Evolutionary conservation across 768 basidiomycete genomes (phyloP).

Genomic region (Boletus rufocinnamomeus): DNA sequence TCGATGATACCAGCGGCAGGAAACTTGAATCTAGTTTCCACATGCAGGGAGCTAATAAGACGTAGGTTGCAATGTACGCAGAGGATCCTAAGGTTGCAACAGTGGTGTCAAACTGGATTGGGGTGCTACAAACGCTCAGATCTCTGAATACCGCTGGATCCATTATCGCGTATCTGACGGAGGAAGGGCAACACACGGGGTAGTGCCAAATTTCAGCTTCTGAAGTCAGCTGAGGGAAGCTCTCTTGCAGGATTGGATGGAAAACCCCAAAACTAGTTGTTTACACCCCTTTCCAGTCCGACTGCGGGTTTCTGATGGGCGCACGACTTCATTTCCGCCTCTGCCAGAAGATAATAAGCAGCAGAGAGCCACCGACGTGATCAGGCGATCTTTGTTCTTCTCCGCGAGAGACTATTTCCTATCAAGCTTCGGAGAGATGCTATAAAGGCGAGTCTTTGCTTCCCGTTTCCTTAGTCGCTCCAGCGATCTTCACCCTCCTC

Average conservation of each 20-base stretch:
- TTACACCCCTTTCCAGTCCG: background rate
- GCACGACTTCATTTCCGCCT: background rate
- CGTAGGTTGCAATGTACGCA: background rate
- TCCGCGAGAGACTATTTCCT: background rate
- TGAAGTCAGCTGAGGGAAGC: background rate
- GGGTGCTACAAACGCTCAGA: background rate
- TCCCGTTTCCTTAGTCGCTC: background rate
- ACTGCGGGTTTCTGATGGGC: background rate
- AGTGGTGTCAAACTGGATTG: background rate
- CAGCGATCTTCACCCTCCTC: background rate
- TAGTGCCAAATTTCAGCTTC: background rate
- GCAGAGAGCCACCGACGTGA: background rate
- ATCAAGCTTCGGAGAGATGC: background rate
- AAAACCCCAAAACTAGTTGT: background rate
- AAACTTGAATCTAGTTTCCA: background rate
- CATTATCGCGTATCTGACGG: background rate
- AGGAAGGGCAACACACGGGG: background rate
- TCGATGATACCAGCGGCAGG: background rate
- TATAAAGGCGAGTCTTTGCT: background rate
- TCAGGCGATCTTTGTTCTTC: background rate
- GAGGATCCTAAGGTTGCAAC: background rate
- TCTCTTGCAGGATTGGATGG: background rate
- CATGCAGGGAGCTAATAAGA: background rate
- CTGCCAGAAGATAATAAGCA: background rate
- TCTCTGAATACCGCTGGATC: background rate